phyloP scores from a whole-genome alignment of 306 rosid species.

The Cyclanthera cordifolia region DNA sequence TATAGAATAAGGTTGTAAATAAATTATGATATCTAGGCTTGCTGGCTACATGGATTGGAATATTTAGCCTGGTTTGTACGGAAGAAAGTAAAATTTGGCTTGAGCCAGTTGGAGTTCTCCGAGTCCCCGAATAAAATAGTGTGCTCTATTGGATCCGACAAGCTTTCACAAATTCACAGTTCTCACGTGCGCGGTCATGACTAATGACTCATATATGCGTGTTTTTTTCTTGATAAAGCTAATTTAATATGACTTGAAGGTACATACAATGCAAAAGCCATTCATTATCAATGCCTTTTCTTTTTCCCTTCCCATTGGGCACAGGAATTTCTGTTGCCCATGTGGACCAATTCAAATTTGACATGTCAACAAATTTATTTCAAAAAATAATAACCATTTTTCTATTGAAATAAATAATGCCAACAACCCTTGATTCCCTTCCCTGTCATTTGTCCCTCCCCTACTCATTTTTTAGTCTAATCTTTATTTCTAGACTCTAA shows the following conservation, averaged over 20 bases:
- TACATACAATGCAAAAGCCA: not conserved
- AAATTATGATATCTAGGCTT: not conserved
- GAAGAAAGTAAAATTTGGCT: not conserved
- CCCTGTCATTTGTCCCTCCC: not conserved
- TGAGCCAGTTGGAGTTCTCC: not conserved
- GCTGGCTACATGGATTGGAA: not conserved
- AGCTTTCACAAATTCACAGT: not conserved
- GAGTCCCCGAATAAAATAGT: not conserved
- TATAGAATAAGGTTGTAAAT: no score
- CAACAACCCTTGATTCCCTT: not conserved
- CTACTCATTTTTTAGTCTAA: not conserved
- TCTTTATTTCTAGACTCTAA: not conserved
- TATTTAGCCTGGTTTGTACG: not conserved
- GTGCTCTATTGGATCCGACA: conserved; percentile 2
- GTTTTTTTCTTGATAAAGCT: not conserved
- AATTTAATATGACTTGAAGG: not conserved
- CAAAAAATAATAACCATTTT: not conserved
- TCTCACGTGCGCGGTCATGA: conserved; percentile 6
- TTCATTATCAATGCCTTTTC: not conserved
- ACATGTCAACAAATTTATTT: not conserved
- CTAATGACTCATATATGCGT: not conserved
- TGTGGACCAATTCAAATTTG: not conserved
- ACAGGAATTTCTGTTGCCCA: not conserved
- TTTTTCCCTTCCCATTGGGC: not conserved
- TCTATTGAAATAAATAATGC: not conserved